A percentile compares a stretch with the other conserved stretches of the same genome.
Evolutionary conservation across 2,329 filamentous ascomycete genomes (phyloP).

Genomic region (Colletotrichum sp.): DNA sequence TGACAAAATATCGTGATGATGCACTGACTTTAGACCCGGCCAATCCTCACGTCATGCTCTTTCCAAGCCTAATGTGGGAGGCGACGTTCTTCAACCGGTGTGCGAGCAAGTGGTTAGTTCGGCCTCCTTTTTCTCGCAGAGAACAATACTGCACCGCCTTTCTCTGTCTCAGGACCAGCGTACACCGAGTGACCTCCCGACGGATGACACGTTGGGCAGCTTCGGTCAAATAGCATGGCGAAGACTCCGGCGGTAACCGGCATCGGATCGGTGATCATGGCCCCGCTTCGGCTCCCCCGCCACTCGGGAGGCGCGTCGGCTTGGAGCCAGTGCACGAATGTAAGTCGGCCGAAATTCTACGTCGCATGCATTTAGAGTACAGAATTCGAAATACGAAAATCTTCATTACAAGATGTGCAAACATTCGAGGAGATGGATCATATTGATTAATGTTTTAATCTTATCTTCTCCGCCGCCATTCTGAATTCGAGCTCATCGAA

Average conservation of each 20-base stretch:
- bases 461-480: too few relatives aligned
- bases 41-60: neutral
- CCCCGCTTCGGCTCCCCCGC: neutral
- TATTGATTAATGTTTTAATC: too few relatives aligned
- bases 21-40: neutral
- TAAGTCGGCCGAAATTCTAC: neutral
- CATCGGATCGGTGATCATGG: neutral
- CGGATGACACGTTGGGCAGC: neutral
- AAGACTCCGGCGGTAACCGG: neutral
- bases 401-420: accelerated
- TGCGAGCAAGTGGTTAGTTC: neutral
- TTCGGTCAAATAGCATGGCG: neutral
- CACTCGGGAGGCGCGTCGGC: neutral
- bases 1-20: neutral
- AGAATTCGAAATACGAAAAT: accelerated
- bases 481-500: too few relatives aligned
- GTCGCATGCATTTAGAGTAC: accelerated
- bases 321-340: neutral
- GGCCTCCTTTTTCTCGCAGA: neutral
- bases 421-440: accelerated
- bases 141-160: neutral
- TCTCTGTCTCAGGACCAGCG: neutral
- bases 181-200: neutral
- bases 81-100: neutral
- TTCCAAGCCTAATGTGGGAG: neutral